These are phyloP conservation scores for Guadua angustifolia DNA, from an alignment of 176 grass and related monocot species.

Conservation along the genomic window DNA sequence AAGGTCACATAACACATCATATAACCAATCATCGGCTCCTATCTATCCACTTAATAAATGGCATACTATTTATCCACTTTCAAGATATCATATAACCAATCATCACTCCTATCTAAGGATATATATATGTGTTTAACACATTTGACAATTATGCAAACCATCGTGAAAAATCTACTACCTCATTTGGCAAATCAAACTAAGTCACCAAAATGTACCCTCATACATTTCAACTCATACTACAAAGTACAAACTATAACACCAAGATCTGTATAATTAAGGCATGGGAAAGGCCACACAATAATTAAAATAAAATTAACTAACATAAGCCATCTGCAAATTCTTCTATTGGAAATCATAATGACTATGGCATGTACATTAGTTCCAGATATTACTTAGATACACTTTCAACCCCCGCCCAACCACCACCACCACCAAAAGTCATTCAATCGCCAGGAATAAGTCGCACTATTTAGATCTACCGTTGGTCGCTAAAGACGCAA, in stretches of 20 bases:
- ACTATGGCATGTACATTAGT: background rate
- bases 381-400: background rate
- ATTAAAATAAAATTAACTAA: conserved; percentile 15
- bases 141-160: too few species aligned
- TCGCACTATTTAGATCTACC: background rate
- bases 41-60: too few species aligned
- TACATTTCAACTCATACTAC: conserved; percentile 18
- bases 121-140: too few species aligned
- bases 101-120: too few species aligned
- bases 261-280: background rate
- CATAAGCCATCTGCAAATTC: background rate
- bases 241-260: background rate
- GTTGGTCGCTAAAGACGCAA: background rate
- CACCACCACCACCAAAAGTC: too few species aligned
- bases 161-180: too few species aligned
- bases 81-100: too few species aligned
- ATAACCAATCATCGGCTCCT: too few species aligned
- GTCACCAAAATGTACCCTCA: background rate
- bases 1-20: too few species aligned
- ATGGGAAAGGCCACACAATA: background rate
- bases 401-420: too few species aligned
- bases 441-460: background rate
- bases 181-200: too few species aligned
- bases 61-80: too few species aligned
- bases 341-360: conserved; percentile 2